Evolutionary conservation across 192 early-diverging fungal genomes (phyloP), one percentile per base, ranked within the genome.

Genomic region (Cetraspora pellucida): DNA sequence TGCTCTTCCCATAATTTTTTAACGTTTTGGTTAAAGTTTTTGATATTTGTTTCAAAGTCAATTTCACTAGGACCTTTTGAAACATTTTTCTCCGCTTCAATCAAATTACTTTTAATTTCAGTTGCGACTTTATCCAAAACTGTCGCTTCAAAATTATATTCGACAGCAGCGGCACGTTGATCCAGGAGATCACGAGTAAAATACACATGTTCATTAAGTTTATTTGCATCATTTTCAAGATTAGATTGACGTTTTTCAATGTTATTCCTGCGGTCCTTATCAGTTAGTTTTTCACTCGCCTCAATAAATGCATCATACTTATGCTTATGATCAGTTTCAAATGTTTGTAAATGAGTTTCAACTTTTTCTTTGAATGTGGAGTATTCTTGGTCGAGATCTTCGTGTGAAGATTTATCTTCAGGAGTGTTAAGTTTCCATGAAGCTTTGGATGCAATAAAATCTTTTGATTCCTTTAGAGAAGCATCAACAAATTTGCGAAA

Each of bases 11-110:
- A 72, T 44, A 72, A 37, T 9, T 21, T 37, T 0, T 23, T 57
- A 16, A 72, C 30, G 11, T 57, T 21, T 37, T 72, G 30, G n/a
- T 72, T 72, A 17, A 72, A 72, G 3, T 72, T 52, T 43, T 72
- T 72, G 21, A 72, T 10, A n/a, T 72, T 54, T 23, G 46, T 49
- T 49, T 50, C 68, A 43, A 72, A 72, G 57, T 72, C 70, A 72
- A 72, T 30, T 52, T 57, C 52, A 57, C 70, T 72, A 57, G 70
- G 52, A 7, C 70, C 70, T 10, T 23, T 31, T 11, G 30, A 37
- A 5, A 72, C 70, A 57, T 72, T 72, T 72, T 55, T 57, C 13
- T 72, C 70, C 30, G 70, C 70, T 21, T 72, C 52, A 57, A 72
- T 57, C 10, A 72, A 55, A 19, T 21, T 52, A 49, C 37, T 16